Evolutionary conservation across 768 basidiomycete species (phyloP).

Genomic region (Crassisporium funariophilum): DNA sequence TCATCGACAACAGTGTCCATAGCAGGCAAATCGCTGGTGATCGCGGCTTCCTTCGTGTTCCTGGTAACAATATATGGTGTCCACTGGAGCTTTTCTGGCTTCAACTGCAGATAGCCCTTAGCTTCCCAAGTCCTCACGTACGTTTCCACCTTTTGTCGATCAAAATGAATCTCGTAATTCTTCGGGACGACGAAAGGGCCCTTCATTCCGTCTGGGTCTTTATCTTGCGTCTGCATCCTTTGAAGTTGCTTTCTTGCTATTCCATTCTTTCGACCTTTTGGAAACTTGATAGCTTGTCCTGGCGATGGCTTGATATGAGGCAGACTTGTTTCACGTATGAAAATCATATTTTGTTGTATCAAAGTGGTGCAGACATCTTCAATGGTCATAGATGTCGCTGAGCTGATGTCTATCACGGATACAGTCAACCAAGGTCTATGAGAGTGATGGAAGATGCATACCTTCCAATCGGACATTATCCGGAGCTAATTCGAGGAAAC

Average conservation of each 20-base stretch:
- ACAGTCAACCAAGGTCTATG: background rate
- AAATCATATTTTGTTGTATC: constrained; percentile 74
- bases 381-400: constrained; percentile 85
- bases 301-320: constrained; percentile 65
- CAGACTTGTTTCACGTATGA: constrained; percentile 48
- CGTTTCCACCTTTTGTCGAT: constrained; percentile 61
- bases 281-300: constrained; percentile 76
- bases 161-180: constrained; percentile 77
- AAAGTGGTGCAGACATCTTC: constrained; percentile 86
- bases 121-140: constrained; percentile 71
- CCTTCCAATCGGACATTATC: constrained; percentile 73
- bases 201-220: constrained; percentile 41
- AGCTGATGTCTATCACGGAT: constrained; percentile 69
- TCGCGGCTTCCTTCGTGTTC: constrained; percentile 26
- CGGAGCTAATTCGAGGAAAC: constrained; percentile 65
- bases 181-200: constrained; percentile 63
- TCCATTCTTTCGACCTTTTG: constrained; percentile 67
- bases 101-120: constrained; percentile 77
- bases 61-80: constrained; percentile 83
- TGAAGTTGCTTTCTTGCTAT: constrained; percentile 66
- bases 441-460: constrained; percentile 30
- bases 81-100: constrained; percentile 90
- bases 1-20: constrained; percentile 15
- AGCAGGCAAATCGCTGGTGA: constrained; percentile 11
- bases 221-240: constrained; percentile 52